Evolutionary conservation across 495 filamentous ascomycete species (phyloP), one percentile per base, ranked within the genome.

Genomic region (Cairneyella variabilis): DNA sequence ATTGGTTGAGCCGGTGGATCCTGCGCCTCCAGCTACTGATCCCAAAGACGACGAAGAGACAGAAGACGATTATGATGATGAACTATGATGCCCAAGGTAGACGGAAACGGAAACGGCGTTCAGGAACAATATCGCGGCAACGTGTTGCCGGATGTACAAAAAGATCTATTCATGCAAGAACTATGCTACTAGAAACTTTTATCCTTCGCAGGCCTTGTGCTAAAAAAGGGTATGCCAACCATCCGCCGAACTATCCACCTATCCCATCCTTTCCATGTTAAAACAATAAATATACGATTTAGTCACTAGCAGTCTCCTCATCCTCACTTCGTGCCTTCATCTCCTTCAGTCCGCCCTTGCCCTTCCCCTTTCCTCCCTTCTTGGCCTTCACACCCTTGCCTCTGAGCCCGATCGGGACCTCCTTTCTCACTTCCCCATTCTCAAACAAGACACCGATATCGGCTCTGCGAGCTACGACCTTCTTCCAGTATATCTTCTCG

Each of bases 391-490:
- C 60, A 3, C 70, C 72, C 61, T 72, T 71, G 1, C 72, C 69
- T 6, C 72, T 61, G 16, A 74, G 46, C 22, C 56, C 68, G n/a
- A 69, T 64, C 0, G 72, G 72, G 3, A 75, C 60, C 40, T 75
- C 72, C 58, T 75, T 75, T 30, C 64, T 62, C 12, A 72, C 72
- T 64, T 76, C 66, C 0, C 86, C 86, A 28, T 78, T 69, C 60
- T 80, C 77, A 83, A 80, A 89, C 45, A 89, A 65, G 48, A 82
- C 69, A 1, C 84, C 86, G 21, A 88, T 67, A 2, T 77, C 80
- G 26, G 48, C 52, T 65, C 76, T 75, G 48, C 76, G 49, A 0
- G 84, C 86, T 28, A 78, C 73, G 3, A 87, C 84, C 59, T 76
- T 72, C 59, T 68, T 72, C 56, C 79, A 76, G 48, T 64, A 78